phyloP scores from a whole-genome alignment of 2,329 filamentous ascomycete species.

The Fusarium euwallaceae region DNA sequence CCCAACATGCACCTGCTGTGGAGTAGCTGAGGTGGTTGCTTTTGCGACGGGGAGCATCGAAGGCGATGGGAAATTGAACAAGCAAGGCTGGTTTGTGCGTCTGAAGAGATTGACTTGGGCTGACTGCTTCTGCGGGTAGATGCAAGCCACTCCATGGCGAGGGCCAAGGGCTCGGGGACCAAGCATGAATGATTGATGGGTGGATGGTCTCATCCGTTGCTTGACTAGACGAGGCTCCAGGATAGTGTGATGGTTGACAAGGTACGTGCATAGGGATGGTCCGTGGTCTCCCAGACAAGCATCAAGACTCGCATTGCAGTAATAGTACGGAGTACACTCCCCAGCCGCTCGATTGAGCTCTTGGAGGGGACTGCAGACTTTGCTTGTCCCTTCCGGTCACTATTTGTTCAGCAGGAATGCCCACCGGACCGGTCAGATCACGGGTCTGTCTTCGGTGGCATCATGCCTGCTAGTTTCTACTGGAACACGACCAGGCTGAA shows the following conservation, averaged over 20 bases:
- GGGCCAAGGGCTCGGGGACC: background rate
- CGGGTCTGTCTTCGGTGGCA: background rate
- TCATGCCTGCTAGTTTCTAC: background rate
- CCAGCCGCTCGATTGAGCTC: background rate
- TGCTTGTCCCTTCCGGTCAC: slow-evolving; percentile 5
- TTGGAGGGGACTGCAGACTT: slow-evolving; percentile 4
- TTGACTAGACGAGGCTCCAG: slow-evolving; percentile 1
- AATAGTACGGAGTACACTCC: background rate
- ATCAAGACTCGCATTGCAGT: background rate
- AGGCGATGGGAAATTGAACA: slow-evolving; percentile 17
- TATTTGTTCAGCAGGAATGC: slow-evolving; percentile 8
- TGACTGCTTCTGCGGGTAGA: slow-evolving; percentile 7
- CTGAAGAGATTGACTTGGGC: slow-evolving; percentile 20
- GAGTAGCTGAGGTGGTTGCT: slow-evolving; percentile 24
- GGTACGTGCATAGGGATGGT: slow-evolving; percentile 15
- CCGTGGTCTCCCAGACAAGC: background rate
- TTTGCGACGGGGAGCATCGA: slow-evolving; percentile 11
- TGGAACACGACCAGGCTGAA: background rate
- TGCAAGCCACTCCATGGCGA: slow-evolving; percentile 1
- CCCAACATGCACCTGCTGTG: slow-evolving; percentile 12
- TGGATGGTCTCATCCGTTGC: slow-evolving; percentile 2
- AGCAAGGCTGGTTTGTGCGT: slow-evolving; percentile 18
- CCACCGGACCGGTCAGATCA: slow-evolving; percentile 10
- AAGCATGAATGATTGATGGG: background rate
- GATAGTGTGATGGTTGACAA: slow-evolving; percentile 8